Base-by-base conservation (phyloP, 2,329 filamentous ascomycete genomes). In the Ustilaginoidea virens region DNA sequence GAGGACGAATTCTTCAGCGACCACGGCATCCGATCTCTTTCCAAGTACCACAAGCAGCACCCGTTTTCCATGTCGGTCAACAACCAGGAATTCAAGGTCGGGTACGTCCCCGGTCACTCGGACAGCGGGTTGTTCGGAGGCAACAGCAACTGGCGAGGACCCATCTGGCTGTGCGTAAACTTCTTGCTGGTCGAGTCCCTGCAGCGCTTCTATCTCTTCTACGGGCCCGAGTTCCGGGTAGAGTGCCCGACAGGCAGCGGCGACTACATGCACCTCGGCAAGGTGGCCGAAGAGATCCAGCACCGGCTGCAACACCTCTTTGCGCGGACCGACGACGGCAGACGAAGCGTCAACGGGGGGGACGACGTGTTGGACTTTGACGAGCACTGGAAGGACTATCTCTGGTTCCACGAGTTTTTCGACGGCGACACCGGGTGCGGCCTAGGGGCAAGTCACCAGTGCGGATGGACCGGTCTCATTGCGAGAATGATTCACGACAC, bases 391-490 rank as follows among this genome's bases (percentile, higher is more conserved):
- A 87, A 79, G 52, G 86, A 57, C 30, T 46, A 53, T 27, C 63
- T 96, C 43, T 94, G 83, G 81, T 96, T 92, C 65, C 80, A 92
- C 49, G 87, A 96, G 52, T 96, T 92, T 63, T 96, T 96, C 48
- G 87, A 96, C 47, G 87, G 85, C 22, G 86, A 96, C 49, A 76
- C 66, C 28, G 87, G 87, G 10, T 78, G 85, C 40, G 87, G 90
- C 11, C 67, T 96, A 1, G 87, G 87, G 33, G 83, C 87, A 21
- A 87, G 77, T 27, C 90, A 96, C 53, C 90, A 96, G 53, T 93
- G 83, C 47, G 87, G 87, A 28, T 96, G 90, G 87, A 94, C 87
- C 21, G 87, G 87, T 15, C 56, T 96, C 40, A 85, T 96, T 50
- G 87, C 87, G 16, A 86, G 92, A 55, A 80, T 96, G 72, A 96